Conservation (phyloP, 495 filamentous ascomycete species). For the Tuber umbilicatum region DNA sequence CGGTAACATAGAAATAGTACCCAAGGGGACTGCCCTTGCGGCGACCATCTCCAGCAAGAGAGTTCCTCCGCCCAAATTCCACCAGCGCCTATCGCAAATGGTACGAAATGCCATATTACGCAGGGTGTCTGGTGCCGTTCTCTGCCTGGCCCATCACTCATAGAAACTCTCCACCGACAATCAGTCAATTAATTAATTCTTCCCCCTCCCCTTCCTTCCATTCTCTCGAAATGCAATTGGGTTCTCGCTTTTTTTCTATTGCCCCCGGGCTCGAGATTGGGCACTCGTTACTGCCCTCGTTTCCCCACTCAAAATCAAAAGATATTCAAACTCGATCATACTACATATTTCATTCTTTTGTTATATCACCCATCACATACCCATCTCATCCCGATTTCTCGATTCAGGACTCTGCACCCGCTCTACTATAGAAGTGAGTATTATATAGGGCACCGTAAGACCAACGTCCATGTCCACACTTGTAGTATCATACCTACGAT, state of each 20-base stretch:
- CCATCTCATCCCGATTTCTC: neutral
- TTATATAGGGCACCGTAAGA: neutral
- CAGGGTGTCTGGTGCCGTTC: slow-evolving; percentile 8
- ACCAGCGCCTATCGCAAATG: slow-evolving; percentile 23
- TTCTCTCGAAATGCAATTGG: neutral
- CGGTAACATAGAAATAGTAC: neutral
- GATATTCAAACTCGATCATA: neutral
- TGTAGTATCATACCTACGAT: neutral
- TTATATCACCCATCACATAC: slow-evolving; percentile 1
- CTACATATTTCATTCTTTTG: neutral
- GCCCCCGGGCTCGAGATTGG: neutral
- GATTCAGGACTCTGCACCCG: neutral
- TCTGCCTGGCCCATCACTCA: neutral
- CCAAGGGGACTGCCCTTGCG: slow-evolving; percentile 24
- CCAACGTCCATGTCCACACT: neutral
- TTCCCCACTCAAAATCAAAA: neutral
- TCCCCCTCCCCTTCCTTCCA: neutral
- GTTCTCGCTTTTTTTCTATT: neutral
- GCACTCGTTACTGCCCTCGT: neutral
- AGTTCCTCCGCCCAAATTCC: slow-evolving; percentile 14
- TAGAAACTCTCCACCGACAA: neutral
- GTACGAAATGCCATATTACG: slow-evolving; percentile 11
- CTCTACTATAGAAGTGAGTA: neutral
- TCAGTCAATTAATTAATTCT: neutral
- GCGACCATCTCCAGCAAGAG: neutral